Conservation (phyloP, 495 filamentous ascomycete species). For the Hyaloscypha hepaticicola region DNA sequence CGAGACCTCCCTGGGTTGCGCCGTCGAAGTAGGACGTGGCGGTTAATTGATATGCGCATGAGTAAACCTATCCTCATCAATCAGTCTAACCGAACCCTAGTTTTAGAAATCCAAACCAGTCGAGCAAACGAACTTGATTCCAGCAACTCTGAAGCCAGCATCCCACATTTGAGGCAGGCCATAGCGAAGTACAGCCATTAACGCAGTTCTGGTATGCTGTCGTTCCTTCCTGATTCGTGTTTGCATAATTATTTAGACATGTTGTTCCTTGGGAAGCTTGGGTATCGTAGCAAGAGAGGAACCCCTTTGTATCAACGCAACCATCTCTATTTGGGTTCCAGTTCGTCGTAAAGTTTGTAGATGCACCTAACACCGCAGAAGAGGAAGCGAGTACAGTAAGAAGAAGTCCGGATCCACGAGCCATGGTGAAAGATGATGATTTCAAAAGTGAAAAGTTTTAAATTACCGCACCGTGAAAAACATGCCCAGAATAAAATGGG, state of each 20-base stretch:
- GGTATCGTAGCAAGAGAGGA: slow-evolving; percentile 14
- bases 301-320: slow-evolving; percentile 12
- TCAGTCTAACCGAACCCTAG: neutral
- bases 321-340: slow-evolving; percentile 16
- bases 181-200: neutral
- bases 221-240: slow-evolving; percentile 1
- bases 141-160: slow-evolving; percentile 22
- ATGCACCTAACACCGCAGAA: neutral
- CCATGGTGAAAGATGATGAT: too few relatives aligned
- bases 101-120: too few relatives aligned
- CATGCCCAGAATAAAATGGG: too few relatives aligned
- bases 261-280: neutral
- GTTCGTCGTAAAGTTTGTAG: slow-evolving; percentile 5
- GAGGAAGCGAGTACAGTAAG: neutral
- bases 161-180: slow-evolving; percentile 13
- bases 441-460: too few relatives aligned
- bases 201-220: slow-evolving; percentile 7
- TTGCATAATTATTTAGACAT: slow-evolving; percentile 4
- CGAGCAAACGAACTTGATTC: slow-evolving; percentile 12
- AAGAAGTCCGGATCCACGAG: too few relatives aligned
- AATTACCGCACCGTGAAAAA: too few relatives aligned
- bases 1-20: neutral
- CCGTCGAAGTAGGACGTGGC: slow-evolving; percentile 9
- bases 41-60: slow-evolving; percentile 18
- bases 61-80: slow-evolving; percentile 14